These are phyloP conservation scores for Pinus taeda DNA, from an alignment of 75 land plant species.

Conservation along the genomic window DNA sequence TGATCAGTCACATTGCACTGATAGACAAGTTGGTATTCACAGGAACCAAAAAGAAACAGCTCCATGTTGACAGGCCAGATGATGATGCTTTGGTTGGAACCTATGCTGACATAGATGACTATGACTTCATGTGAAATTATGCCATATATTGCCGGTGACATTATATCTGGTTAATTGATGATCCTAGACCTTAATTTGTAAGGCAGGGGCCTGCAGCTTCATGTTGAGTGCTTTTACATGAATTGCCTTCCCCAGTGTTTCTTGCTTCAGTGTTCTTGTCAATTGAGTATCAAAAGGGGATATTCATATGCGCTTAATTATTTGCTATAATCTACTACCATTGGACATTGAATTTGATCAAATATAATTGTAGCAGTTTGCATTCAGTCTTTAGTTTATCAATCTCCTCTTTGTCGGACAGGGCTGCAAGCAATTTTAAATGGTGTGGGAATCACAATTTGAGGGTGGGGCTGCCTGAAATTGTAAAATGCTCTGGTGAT, in stretches of 20 bases:
- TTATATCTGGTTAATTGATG: neutral
- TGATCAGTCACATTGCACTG: neutral
- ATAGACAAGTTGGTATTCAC: neutral
- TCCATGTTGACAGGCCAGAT: conserved; percentile 62
- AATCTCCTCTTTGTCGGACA: too few relatives aligned
- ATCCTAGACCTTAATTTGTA: neutral
- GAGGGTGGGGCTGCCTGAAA: neutral
- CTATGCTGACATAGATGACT: conserved; percentile 58
- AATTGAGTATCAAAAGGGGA: neutral
- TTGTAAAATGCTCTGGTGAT: neutral
- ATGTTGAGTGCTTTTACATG: neutral
- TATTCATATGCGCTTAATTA: neutral
- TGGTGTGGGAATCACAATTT: neutral
- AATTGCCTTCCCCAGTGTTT: neutral
- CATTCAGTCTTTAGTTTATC: too few relatives aligned
- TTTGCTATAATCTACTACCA: too few relatives aligned
- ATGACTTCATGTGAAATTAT: conserved; percentile 67
- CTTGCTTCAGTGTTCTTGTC: neutral
- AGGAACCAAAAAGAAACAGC: conserved; percentile 48
- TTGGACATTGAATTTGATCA: too few relatives aligned
- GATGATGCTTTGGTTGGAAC: conserved; percentile 44
- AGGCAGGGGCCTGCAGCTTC: neutral
- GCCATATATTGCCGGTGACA: neutral
- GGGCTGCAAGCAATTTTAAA: too few relatives aligned
- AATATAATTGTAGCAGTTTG: too few relatives aligned